These are phyloP conservation scores for Ambrosiella xylebori DNA, from an alignment of 2,329 filamentous ascomycete genomes.

Conservation along the genomic window DNA sequence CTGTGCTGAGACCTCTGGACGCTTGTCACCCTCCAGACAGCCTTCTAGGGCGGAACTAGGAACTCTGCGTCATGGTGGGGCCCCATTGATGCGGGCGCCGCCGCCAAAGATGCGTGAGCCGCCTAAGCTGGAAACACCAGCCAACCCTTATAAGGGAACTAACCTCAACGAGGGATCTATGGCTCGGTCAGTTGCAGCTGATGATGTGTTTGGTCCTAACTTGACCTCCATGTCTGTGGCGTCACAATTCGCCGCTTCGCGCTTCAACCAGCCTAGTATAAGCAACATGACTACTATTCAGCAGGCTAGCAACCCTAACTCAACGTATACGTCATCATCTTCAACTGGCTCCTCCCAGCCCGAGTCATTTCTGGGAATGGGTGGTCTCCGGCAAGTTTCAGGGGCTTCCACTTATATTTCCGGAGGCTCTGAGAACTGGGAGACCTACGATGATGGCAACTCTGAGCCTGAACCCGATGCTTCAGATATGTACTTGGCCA, in stretches of 20 bases:
- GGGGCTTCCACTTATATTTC: slow-evolving; percentile 50
- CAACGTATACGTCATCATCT: slow-evolving; percentile 24
- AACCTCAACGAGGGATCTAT: slow-evolving; percentile 29
- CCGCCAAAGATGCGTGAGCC: slow-evolving; percentile 83
- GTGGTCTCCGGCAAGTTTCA: slow-evolving; percentile 40
- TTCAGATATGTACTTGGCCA: slow-evolving; percentile 65
- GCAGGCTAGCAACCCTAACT: slow-evolving; percentile 14
- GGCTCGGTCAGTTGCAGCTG: slow-evolving; percentile 47
- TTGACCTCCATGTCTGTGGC: background rate
- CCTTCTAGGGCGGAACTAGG: slow-evolving; percentile 22
- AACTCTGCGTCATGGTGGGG: slow-evolving; percentile 34
- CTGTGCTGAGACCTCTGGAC: background rate
- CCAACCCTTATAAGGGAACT: slow-evolving; percentile 27
- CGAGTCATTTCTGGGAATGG: slow-evolving; percentile 8
- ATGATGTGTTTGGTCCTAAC: slow-evolving; percentile 46
- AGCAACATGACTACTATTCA: background rate
- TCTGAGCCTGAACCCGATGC: slow-evolving; percentile 61
- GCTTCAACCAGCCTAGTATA: slow-evolving; percentile 15
- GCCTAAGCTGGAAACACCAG: slow-evolving; percentile 33
- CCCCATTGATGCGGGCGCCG: slow-evolving; percentile 44
- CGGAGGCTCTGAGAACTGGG: slow-evolving; percentile 81
- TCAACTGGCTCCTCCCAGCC: slow-evolving; percentile 8
- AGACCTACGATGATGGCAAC: slow-evolving; percentile 69
- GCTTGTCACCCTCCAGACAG: slow-evolving; percentile 16
- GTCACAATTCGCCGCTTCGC: slow-evolving; percentile 19